Evolutionary conservation across 345 rosid genomes (phyloP).

Genomic region (Eucalyptus cladocalyx): DNA sequence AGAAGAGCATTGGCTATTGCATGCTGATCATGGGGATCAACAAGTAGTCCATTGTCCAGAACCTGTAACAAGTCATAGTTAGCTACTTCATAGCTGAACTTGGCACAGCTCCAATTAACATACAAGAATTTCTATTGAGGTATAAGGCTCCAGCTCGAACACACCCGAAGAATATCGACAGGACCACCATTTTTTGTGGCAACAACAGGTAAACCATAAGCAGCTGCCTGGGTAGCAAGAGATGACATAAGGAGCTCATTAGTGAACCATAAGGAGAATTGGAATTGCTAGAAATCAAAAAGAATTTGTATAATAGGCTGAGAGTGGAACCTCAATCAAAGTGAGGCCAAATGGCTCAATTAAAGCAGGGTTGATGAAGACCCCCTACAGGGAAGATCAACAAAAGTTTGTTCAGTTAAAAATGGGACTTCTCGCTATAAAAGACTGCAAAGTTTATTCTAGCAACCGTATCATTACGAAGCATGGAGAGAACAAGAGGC

Average conservation of each 20-base stretch:
- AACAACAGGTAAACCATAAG: conserved; percentile 80
- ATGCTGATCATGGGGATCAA: conserved; percentile 94
- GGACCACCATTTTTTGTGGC: conserved; percentile 94
- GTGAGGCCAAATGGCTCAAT: conserved; percentile 92
- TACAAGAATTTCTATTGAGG: background rate
- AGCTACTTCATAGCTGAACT: background rate
- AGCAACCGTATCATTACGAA: background rate
- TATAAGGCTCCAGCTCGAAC: background rate
- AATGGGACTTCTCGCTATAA: background rate
- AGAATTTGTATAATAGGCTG: background rate
- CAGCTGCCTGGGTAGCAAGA: conserved; percentile 55
- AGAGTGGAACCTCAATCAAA: conserved; percentile 57
- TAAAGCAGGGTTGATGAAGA: conserved; percentile 85
- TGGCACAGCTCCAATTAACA: background rate
- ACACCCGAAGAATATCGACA: conserved; percentile 68
- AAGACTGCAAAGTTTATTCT: background rate
- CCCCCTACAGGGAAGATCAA: conserved; percentile 38
- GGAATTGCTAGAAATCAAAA: background rate
- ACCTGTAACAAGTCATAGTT: conserved; percentile 28
- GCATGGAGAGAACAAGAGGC: background rate
- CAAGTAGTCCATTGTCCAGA: conserved; percentile 90
- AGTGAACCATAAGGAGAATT: background rate
- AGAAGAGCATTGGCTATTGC: conserved; percentile 90
- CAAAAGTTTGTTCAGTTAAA: background rate
- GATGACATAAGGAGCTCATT: background rate